Percentiles rank a stretch among this genome's conserved stretches.
Evolutionary conservation across 2,329 filamentous ascomycete species (phyloP).

Genomic region (Pseudocercospora musae): DNA sequence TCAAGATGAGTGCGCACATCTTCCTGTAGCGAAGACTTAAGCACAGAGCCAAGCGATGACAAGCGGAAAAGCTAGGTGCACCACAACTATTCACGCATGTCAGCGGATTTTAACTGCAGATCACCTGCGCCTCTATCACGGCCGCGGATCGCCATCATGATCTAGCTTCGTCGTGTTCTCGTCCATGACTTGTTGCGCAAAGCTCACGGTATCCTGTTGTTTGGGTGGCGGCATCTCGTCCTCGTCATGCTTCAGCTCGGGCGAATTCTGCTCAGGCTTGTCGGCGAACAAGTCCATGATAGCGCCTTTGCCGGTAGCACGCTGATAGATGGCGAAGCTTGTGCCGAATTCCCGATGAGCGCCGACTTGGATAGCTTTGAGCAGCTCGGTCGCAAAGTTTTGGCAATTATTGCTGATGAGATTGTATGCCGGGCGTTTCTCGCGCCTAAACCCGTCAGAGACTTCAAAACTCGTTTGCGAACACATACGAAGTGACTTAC

Average conservation of each 20-base stretch:
- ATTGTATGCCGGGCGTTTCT: conserved; percentile 19
- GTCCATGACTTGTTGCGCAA: conserved; percentile 21
- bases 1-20: too few species aligned
- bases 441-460: conserved; percentile 3
- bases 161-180: conserved; percentile 21
- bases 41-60: too few species aligned
- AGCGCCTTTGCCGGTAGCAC: conserved; percentile 17
- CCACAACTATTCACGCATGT: too few species aligned
- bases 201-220: conserved; percentile 13
- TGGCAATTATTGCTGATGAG: conserved; percentile 25
- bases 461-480: neutral
- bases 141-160: conserved; percentile 6
- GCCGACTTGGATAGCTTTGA: conserved; percentile 20
- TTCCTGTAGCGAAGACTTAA: too few species aligned
- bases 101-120: too few species aligned
- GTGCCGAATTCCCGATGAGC: conserved; percentile 18
- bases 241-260: conserved; percentile 13
- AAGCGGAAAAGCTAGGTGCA: too few species aligned
- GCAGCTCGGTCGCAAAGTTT: conserved; percentile 19
- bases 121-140: neutral
- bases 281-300: conserved; percentile 17
- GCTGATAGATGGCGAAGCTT: conserved; percentile 18
- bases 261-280: conserved; percentile 10
- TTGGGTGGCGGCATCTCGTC: conserved; percentile 9
- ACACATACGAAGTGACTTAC: conserved; percentile 1